Conservation (phyloP, 805 yeast species). For the Dipodascopsis uninucleata region DNA sequence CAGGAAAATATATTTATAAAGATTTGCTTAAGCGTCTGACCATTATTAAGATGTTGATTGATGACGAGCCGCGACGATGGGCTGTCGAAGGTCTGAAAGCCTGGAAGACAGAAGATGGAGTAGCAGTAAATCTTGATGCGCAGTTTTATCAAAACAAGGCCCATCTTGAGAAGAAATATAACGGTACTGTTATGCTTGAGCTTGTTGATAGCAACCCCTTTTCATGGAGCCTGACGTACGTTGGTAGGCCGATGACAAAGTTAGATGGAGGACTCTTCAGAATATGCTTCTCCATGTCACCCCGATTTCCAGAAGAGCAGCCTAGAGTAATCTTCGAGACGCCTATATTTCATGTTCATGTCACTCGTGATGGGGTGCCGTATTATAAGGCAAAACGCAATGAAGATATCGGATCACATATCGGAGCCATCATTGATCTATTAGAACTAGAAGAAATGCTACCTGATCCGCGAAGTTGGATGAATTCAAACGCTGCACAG, state of each 20-base stretch:
- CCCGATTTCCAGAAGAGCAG: conserved; percentile 14
- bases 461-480: conserved; percentile 22
- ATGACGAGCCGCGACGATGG: conserved; percentile 13
- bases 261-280: conserved; percentile 17
- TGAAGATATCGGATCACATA: conserved; percentile 11
- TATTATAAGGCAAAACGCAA: conserved; percentile 8
- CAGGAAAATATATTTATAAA: conserved; percentile 6
- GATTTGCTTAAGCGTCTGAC: conserved; percentile 10
- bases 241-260: conserved; percentile 16
- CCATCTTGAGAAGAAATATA: conserved; percentile 1
- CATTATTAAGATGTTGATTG: conserved; percentile 5
- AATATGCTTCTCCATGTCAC: conserved; percentile 6
- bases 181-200: conserved; percentile 15
- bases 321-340: conserved; percentile 16
- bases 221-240: conserved; percentile 11
- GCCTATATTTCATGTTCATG: conserved; percentile 14
- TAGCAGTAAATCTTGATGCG: conserved; percentile 6
- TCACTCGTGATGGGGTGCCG: conserved; percentile 19
- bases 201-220: conserved; percentile 15
- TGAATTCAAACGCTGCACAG: conserved; percentile 15
- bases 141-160: conserved; percentile 1
- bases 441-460: conserved; percentile 9
- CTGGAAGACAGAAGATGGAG: not conserved
- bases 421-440: conserved; percentile 8
- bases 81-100: conserved; percentile 10